A percentile compares a stretch with the other conserved stretches of the same genome.
These are phyloP conservation scores for Exophiala sideris DNA, from an alignment of 2,329 filamentous ascomycete species.

Conservation along the genomic window DNA sequence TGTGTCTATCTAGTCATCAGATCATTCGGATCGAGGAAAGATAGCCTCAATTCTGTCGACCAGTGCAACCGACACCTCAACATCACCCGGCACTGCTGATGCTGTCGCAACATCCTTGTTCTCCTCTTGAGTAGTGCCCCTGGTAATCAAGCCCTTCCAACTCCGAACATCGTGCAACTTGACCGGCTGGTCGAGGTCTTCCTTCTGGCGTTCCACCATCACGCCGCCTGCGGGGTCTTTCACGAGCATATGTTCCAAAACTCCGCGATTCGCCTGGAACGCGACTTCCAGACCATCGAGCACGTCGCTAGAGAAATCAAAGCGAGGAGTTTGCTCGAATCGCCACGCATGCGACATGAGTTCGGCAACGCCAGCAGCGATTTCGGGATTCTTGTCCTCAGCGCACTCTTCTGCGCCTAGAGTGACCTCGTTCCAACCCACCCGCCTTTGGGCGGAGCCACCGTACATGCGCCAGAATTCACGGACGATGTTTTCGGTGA, in stretches of 20 bases:
- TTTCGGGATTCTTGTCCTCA: constrained; percentile 5
- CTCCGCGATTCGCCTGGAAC: constrained; percentile 21
- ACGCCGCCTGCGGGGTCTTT: not conserved
- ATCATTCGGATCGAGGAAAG: constrained; percentile 2
- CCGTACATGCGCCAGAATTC: constrained; percentile 24
- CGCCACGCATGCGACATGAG: constrained; percentile 23
- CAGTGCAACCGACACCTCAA: constrained; percentile 1
- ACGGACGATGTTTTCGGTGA: constrained; percentile 15
- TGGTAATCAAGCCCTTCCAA: constrained; percentile 6
- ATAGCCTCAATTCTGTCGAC: constrained; percentile 9
- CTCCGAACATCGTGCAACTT: constrained; percentile 8
- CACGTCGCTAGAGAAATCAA: constrained; percentile 21
- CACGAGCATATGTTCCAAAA: constrained; percentile 9
- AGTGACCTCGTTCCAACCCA: constrained; percentile 10
- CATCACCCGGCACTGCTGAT: not conserved
- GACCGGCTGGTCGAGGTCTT: not conserved
- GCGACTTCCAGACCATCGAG: constrained; percentile 14
- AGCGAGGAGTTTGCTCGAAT: constrained; percentile 26
- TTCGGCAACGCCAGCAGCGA: constrained; percentile 21
- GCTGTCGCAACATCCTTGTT: not conserved
- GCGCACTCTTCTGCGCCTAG: constrained; percentile 15
- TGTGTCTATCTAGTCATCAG: not conserved
- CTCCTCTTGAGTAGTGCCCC: not conserved
- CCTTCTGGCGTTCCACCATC: not conserved
- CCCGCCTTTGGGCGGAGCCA: not conserved